Evolutionary conservation across 495 filamentous ascomycete genomes (phyloP), one percentile per base, ranked within the genome.

Genomic region (Usnea hakonensis): DNA sequence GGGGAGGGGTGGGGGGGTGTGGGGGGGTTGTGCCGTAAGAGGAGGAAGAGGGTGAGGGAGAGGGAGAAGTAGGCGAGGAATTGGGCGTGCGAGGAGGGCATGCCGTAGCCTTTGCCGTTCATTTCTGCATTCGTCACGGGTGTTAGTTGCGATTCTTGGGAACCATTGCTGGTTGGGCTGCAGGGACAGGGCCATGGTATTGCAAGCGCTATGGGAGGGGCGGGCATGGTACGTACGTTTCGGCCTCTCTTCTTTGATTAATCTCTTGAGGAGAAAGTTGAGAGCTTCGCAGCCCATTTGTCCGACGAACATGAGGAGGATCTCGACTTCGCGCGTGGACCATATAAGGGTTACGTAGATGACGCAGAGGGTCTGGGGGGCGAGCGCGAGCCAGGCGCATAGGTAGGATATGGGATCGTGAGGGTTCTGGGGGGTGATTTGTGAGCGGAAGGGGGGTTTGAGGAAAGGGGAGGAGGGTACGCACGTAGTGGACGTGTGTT

Each of bases 31-130:
- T 96, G 90, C 62, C 93, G 82, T 55, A 89, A 75, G 19, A 93
- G 77, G 30, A 97, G 78, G 75, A 97, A 97, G 35, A 99, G 78
- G 19, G 83, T 76, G 30, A 96, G 72, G 68, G 88, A 90, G 59
- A 94, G 76, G 46, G 90, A 85, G 78, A 96, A 97, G 77, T 89
- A 99, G 13, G 85, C 78, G 54, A 89, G 87, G 71, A 96, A 99
- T 74, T 99, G 94, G 13, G 94, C 90, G 76, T 99, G 94, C 32
- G 91, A 96, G 52, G 87, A 91, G n/a, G 94, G 94, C 94, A 99
- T 99, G 65, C 94, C 94, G 69, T 97, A 99, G 63, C 94, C 94
- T 73, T 96, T 96, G 41, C 88, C 88, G 62, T 86, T 81, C 81
- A 89, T 89, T 75, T 88, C 88, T 89, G 76, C 70, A 33, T 44